Base-by-base conservation (phyloP, 1,284 basidiomycete genomes). In the Heterobasidion occidentale region DNA sequence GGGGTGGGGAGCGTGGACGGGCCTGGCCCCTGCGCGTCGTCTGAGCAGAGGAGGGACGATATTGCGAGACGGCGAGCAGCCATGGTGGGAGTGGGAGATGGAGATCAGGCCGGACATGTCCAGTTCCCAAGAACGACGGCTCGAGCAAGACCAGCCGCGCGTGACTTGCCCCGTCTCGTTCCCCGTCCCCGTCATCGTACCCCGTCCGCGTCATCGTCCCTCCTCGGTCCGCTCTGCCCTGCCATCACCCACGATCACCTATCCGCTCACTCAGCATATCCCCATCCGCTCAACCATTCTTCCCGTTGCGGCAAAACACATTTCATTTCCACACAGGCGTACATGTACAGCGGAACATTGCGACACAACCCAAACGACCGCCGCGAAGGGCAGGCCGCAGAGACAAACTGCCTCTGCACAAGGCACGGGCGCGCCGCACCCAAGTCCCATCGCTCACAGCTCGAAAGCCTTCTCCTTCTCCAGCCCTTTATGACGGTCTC, bases 301-400 rank as follows among this genome's bases (percentile, higher is more conserved):
- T 27, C 27, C 27, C 27, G 27, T 27, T 27, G 27, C 27, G 2
- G 11, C 53, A 42, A 49, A 12, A 20, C 33, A 52, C 45, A 53
- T 9, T 27, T 19, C 54, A 51, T 36, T 34, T 33, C 17, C 50
- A 51, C 27, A 1, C 17, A 17, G 17, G 42, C 12, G 3, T 19
- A 47, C n/a, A 20, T 90, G 83, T 91, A 85, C 86, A 83, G 88
- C 88, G 78, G 82, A 84, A 90, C 88, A 90, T 90, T 91, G 88
- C 88, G 86, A 78, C 77, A 73, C 66, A 68, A 74, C 78, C 82
- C 87, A 89, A 67, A 72, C 77, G 76, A 76, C 64, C 67, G 72
- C 81, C 79, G 77, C 80, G 81, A 87, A 89, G 77, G 73, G 75
- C 70, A 70, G 59, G 65, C 79, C 75, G 75, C 68, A 68, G 64